Conservation (phyloP, 1,139 yeast genomes). For the Pichia sp. region DNA sequence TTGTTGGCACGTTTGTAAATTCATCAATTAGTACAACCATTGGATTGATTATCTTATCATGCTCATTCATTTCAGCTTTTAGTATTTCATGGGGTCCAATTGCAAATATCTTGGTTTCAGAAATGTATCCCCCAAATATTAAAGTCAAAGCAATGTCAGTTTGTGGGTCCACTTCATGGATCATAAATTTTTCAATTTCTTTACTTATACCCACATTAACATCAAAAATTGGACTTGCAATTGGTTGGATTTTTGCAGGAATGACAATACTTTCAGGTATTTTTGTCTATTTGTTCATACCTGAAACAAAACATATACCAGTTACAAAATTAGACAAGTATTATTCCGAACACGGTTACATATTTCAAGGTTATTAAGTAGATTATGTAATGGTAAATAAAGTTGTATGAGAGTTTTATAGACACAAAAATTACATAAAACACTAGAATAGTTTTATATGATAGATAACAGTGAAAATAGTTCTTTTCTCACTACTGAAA, state of each 20-base stretch:
- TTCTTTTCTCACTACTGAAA: no score
- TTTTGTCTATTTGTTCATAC: constrained; percentile 37
- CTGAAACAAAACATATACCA: constrained; percentile 39
- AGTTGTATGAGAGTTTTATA: not conserved
- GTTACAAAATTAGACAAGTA: constrained; percentile 34
- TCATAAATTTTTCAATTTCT: constrained; percentile 48
- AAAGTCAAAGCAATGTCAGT: constrained; percentile 30
- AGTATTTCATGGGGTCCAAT: constrained; percentile 32
- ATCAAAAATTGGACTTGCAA: constrained; percentile 33
- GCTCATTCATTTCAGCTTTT: constrained; percentile 27
- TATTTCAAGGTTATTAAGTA: not conserved
- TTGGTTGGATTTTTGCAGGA: constrained; percentile 47
- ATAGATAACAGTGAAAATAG: not conserved
- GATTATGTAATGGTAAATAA: not conserved
- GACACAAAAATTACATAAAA: not conserved
- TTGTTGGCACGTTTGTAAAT: constrained; percentile 31
- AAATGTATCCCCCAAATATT: constrained; percentile 32
- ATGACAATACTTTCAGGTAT: constrained; percentile 36
- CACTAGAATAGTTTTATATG: not conserved
- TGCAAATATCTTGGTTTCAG: constrained; percentile 26
- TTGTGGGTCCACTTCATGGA: constrained; percentile 39
- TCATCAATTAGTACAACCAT: constrained; percentile 14
- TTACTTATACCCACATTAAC: constrained; percentile 48
- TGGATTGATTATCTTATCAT: constrained; percentile 42
- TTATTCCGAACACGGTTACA: constrained; percentile 14